A percentile compares a stretch with the other conserved stretches of the same genome.
phyloP scores from a whole-genome alignment of 768 basidiomycete genomes.

The Tricholoma hemisulphureum region DNA sequence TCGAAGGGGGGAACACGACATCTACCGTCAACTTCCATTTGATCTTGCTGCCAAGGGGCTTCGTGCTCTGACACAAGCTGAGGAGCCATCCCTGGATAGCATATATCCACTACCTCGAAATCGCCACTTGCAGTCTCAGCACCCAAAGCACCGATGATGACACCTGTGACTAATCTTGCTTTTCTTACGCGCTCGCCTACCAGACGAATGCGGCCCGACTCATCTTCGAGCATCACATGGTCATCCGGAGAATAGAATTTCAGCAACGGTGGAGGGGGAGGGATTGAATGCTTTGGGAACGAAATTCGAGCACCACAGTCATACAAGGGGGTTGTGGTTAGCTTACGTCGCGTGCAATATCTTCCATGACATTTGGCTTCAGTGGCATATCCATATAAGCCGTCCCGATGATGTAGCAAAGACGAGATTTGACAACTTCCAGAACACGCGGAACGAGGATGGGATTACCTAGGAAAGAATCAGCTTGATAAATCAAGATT shows the following conservation, averaged over 20 bases:
- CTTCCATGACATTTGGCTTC: slow-evolving; percentile 97
- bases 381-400: slow-evolving; percentile 99
- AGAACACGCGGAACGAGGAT: slow-evolving; percentile 75
- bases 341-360: slow-evolving; percentile 89
- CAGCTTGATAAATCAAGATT: neutral
- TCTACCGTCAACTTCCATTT: slow-evolving; percentile 75
- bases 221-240: slow-evolving; percentile 89
- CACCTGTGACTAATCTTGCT: slow-evolving; percentile 79
- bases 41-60: slow-evolving; percentile 25
- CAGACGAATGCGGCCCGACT: slow-evolving; percentile 87
- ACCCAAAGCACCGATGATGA: slow-evolving; percentile 87
- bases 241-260: slow-evolving; percentile 82
- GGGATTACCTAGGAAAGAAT: slow-evolving; percentile 54
- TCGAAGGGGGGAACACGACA: slow-evolving; percentile 5
- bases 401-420: slow-evolving; percentile 92
- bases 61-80: slow-evolving; percentile 39
- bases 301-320: neutral
- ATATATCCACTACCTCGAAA: slow-evolving; percentile 90
- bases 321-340: neutral
- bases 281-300: slow-evolving; percentile 73
- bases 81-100: slow-evolving; percentile 80
- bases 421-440: slow-evolving; percentile 78
- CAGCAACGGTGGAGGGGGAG: slow-evolving; percentile 69
- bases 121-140: slow-evolving; percentile 87
- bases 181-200: slow-evolving; percentile 70